Percentiles rank a stretch among this genome's conserved stretches.
phyloP scores from a whole-genome alignment of 768 basidiomycete species.

The Rhizopogon vinicolor region DNA sequence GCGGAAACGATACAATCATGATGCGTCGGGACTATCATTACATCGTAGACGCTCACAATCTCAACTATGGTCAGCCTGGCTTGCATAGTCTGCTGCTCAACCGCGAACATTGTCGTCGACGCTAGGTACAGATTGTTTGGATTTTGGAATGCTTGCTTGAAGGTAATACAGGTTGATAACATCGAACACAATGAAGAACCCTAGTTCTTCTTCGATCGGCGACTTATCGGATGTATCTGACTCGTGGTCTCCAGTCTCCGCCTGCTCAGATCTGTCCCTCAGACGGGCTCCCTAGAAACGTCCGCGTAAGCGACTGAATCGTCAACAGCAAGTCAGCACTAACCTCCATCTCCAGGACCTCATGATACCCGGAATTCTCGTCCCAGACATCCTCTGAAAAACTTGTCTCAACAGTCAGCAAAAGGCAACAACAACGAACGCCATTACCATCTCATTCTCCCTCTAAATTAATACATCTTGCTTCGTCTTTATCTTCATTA shows the following conservation, averaged over 20 bases:
- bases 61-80: slow-evolving; percentile 11
- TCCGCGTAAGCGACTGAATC: background rate
- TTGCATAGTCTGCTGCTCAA: slow-evolving; percentile 21
- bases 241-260: slow-evolving; percentile 24
- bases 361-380: slow-evolving; percentile 83
- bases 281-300: slow-evolving; percentile 62
- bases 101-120: slow-evolving; percentile 40
- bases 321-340: slow-evolving; percentile 6
- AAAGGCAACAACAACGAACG: background rate
- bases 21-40: background rate
- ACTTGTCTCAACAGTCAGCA: background rate
- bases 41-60: slow-evolving; percentile 1
- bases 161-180: slow-evolving; percentile 68
- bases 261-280: slow-evolving; percentile 54
- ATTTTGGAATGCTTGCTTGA: slow-evolving; percentile 64
- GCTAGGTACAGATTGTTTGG: slow-evolving; percentile 41
- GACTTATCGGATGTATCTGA: slow-evolving; percentile 47
- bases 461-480: slow-evolving; percentile 17
- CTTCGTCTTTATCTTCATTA: no score
- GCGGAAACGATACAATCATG: background rate
- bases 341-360: slow-evolving; percentile 82
- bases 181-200: slow-evolving; percentile 82
- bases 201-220: slow-evolving; percentile 65
- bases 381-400: slow-evolving; percentile 82
- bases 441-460: slow-evolving; percentile 56